Evolutionary conservation across 2,329 filamentous ascomycete genomes (phyloP).

Genomic region (Ophiocordyceps robertsii): DNA sequence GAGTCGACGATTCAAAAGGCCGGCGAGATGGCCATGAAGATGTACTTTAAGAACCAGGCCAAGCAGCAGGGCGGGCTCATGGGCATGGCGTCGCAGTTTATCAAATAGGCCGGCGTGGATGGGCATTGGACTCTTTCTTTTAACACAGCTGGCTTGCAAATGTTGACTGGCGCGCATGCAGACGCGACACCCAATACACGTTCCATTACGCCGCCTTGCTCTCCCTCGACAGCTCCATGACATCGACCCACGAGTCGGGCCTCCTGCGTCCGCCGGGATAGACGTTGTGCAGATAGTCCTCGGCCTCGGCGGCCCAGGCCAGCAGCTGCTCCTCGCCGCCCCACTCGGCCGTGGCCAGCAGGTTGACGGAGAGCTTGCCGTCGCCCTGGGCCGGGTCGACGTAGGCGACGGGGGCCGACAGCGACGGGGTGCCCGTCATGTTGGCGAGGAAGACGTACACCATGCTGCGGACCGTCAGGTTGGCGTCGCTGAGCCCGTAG

Average conservation of each 20-base stretch:
- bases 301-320: conserved; percentile 43
- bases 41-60: conserved; percentile 72
- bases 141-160: too few relatives aligned
- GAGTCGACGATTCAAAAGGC: conserved; percentile 67
- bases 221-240: conserved; percentile 22
- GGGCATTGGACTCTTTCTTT: too few relatives aligned
- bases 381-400: conserved; percentile 38
- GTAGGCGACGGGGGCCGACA: conserved; percentile 66
- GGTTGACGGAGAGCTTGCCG: conserved; percentile 45
- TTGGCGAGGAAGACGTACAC: conserved; percentile 79
- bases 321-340: conserved; percentile 50
- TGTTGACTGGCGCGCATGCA: too few relatives aligned
- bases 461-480: conserved; percentile 65
- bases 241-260: conserved; percentile 45
- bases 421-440: conserved; percentile 62
- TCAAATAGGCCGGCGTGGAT: conserved; percentile 8
- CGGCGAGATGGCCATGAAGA: conserved; percentile 76
- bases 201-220: neutral
- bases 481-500: conserved; percentile 66
- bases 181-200: neutral
- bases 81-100: conserved; percentile 33
- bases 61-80: conserved; percentile 27
- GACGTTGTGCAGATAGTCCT: conserved; percentile 37
- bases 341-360: conserved; percentile 56
- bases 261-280: conserved; percentile 34